phyloP scores from a whole-genome alignment of 2,329 filamentous ascomycete genomes.

The Fonsecaea pedrosoi region DNA sequence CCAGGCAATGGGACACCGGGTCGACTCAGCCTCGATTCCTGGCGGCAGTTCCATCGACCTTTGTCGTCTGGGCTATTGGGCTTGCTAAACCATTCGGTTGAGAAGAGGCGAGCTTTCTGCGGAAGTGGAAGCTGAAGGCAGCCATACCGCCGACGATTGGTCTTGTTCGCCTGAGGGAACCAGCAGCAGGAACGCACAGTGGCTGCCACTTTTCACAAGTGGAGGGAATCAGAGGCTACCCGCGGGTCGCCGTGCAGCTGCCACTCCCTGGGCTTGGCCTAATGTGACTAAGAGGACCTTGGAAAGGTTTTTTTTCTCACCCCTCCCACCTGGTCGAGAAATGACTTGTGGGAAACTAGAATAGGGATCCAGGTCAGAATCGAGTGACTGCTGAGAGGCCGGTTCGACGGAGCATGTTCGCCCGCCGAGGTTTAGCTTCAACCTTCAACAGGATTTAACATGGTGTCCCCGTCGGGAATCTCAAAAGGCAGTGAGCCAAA shows the following conservation, averaged over 20 bases:
- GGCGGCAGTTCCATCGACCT: constrained; percentile 25
- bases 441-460: constrained; percentile 7
- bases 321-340: constrained; percentile 11
- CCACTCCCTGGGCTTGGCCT: constrained; percentile 26
- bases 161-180: background rate
- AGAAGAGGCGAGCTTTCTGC: constrained; percentile 12
- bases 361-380: constrained; percentile 20
- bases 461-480: constrained; percentile 16
- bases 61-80: constrained; percentile 15
- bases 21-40: constrained; percentile 34
- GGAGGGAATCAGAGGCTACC: constrained; percentile 29
- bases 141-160: constrained; percentile 15
- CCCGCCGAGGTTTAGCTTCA: constrained; percentile 25
- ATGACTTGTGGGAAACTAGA: constrained; percentile 20
- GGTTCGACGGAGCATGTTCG: constrained; percentile 20
- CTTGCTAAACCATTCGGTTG: constrained; percentile 17
- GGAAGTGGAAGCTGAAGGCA: constrained; percentile 23
- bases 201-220: constrained; percentile 13
- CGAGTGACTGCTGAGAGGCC: constrained; percentile 25
- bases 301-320: constrained; percentile 18
- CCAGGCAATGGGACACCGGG: constrained; percentile 27
- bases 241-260: constrained; percentile 30
- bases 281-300: constrained; percentile 30
- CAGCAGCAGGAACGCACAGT: constrained; percentile 10
- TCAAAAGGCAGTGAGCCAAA: constrained; percentile 20